Evolutionary conservation across 2,329 filamentous ascomycete genomes (phyloP).

Genomic region (Pseudogymnoascus sp.): DNA sequence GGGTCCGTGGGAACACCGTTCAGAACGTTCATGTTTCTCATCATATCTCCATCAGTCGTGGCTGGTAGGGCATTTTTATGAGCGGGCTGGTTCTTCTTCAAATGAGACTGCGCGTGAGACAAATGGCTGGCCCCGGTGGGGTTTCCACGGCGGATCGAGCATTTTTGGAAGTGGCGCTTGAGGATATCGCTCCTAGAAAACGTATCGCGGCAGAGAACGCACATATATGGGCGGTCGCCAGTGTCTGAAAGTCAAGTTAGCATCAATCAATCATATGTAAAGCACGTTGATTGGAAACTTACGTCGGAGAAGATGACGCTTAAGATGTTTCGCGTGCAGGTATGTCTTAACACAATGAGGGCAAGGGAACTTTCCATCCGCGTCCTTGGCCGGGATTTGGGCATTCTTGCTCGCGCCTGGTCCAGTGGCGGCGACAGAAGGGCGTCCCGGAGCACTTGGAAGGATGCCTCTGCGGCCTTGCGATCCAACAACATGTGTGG

Average conservation of each 20-base stretch:
- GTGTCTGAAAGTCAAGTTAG: constrained; percentile 57
- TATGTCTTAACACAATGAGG: constrained; percentile 98
- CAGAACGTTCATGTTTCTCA: constrained; percentile 55
- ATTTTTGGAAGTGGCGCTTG: constrained; percentile 99
- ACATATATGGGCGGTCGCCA: constrained; percentile 96
- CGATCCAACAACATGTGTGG: constrained; percentile 88
- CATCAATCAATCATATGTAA: constrained; percentile 18
- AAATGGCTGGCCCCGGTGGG: constrained; percentile 91
- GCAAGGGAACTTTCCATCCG: constrained; percentile 96
- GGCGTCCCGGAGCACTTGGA: constrained; percentile 80
- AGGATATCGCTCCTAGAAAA: constrained; percentile 97
- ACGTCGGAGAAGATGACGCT: constrained; percentile 93
- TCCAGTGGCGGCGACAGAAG: constrained; percentile 65
- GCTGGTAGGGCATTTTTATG: constrained; percentile 47
- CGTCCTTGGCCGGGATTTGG: constrained; percentile 86
- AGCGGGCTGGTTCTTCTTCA: constrained; percentile 65
- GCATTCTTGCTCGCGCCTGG: constrained; percentile 66
- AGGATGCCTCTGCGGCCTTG: constrained; percentile 88
- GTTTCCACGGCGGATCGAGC: constrained; percentile 91
- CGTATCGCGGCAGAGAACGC: constrained; percentile 92
- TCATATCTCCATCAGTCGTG: constrained; percentile 44
- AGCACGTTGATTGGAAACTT: constrained; percentile 42
- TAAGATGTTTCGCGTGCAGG: constrained; percentile 92
- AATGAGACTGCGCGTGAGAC: constrained; percentile 82
- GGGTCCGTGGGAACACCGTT: constrained; percentile 50